Evolutionary conservation across 805 yeast genomes (phyloP).

Genomic region (Metschnikowia lunata): DNA sequence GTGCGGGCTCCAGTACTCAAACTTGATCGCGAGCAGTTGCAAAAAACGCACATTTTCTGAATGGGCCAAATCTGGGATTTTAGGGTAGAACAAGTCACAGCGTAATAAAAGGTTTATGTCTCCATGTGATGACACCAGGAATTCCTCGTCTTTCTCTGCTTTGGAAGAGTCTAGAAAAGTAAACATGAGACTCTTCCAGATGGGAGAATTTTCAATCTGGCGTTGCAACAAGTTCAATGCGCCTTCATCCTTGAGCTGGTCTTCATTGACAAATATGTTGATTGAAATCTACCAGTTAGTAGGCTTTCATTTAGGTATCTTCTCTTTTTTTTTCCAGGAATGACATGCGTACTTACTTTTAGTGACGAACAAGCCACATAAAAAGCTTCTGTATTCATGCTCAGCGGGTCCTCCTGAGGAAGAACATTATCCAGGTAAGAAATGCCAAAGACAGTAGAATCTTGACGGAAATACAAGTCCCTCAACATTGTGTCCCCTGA

Average conservation of each 20-base stretch:
- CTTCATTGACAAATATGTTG: slow-evolving; percentile 10
- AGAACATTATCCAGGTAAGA: background rate
- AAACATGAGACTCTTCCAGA: slow-evolving; percentile 9
- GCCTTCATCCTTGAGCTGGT: slow-evolving; percentile 8
- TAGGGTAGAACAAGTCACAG: slow-evolving; percentile 13
- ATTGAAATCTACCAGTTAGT: slow-evolving; percentile 11
- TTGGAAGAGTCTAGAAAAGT: background rate
- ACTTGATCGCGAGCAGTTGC: slow-evolving; percentile 5
- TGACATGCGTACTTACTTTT: slow-evolving; percentile 2
- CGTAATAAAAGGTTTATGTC: slow-evolving; percentile 7
- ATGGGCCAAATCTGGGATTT: slow-evolving; percentile 10
- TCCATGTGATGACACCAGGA: background rate
- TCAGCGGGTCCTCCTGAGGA: background rate
- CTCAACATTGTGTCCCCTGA: background rate
- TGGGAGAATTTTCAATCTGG: slow-evolving; percentile 5
- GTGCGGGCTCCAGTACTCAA: slow-evolving; percentile 10
- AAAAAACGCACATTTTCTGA: slow-evolving; percentile 8
- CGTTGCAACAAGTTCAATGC: slow-evolving; percentile 6
- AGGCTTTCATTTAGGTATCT: background rate
- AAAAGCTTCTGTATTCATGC: background rate
- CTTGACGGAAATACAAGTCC: slow-evolving; percentile 4
- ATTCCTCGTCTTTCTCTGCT: background rate
- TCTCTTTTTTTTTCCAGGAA: background rate
- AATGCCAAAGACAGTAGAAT: slow-evolving; percentile 2
- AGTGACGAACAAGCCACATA: slow-evolving; percentile 6